These are phyloP conservation scores for Colletotrichum euphorbiae DNA, from an alignment of 2,329 filamentous ascomycete genomes.

Conservation along the genomic window DNA sequence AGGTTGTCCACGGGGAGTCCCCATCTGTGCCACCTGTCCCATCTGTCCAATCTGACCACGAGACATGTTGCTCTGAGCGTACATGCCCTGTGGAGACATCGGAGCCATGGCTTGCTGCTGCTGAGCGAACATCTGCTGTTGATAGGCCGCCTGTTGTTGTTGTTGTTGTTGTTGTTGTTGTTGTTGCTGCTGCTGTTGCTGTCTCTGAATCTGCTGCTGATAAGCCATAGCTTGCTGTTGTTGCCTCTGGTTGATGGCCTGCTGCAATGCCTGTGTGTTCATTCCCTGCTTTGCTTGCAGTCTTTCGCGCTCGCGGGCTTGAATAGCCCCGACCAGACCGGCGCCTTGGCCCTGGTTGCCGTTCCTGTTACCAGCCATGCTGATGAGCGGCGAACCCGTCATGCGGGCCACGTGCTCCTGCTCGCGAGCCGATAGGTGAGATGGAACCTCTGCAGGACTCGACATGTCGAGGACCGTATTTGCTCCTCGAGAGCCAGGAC, in stretches of 20 bases:
- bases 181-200: constrained; percentile 48
- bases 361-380: constrained; percentile 57
- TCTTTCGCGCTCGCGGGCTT: constrained; percentile 82
- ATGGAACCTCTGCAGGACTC: constrained; percentile 51
- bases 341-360: constrained; percentile 62
- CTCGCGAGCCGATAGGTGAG: constrained; percentile 83
- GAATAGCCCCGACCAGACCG: constrained; percentile 82
- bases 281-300: constrained; percentile 76
- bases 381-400: constrained; percentile 81
- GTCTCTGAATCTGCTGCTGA: constrained; percentile 50
- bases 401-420: constrained; percentile 89
- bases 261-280: constrained; percentile 77
- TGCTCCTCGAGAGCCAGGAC: constrained; percentile 71
- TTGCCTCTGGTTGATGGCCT: constrained; percentile 77
- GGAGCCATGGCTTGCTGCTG: constrained; percentile 34
- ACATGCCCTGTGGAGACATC: constrained; percentile 30
- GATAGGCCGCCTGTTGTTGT: constrained; percentile 47
- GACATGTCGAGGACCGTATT: constrained; percentile 63
- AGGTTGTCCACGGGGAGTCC: constrained; percentile 15
- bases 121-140: constrained; percentile 50
- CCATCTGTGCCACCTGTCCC: constrained; percentile 5
- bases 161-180: constrained; percentile 49
- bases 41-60: constrained; percentile 21
- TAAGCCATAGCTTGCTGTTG: constrained; percentile 48
- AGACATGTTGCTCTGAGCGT: constrained; percentile 38